Evolutionary conservation across 75 land plant genomes (phyloP).

Genomic region (Pseudotsuga menziesii): DNA sequence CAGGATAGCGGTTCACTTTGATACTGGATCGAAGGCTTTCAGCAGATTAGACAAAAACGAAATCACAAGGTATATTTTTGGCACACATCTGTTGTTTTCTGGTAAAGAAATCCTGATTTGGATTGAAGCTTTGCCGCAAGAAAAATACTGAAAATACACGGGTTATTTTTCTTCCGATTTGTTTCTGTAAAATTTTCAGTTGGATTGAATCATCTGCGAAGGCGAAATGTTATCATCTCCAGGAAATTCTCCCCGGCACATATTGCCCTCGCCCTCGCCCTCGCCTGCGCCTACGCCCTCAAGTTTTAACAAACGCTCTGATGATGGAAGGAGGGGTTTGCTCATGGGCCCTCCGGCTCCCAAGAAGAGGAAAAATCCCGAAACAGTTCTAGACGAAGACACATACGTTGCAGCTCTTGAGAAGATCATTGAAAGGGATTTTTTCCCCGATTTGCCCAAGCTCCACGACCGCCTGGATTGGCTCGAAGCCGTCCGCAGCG

Average conservation of each 20-base stretch:
- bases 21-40: too few relatives aligned
- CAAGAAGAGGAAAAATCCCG: conserved; percentile 24
- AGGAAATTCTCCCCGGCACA: conserved; percentile 88
- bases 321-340: conserved; percentile 15
- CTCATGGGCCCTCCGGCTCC: conserved; percentile 26
- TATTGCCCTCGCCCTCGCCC: conserved; percentile 46
- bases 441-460: conserved; percentile 92
- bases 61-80: too few relatives aligned
- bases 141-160: too few relatives aligned
- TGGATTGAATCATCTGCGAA: too few relatives aligned
- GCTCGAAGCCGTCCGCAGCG: conserved; percentile 77
- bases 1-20: too few relatives aligned
- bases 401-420: conserved; percentile 87
- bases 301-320: neutral
- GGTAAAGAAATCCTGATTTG: too few relatives aligned
- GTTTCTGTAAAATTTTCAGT: too few relatives aligned
- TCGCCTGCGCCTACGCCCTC: conserved; percentile 17
- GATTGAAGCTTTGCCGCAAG: too few relatives aligned
- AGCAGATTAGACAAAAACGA: too few relatives aligned
- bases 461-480: too few relatives aligned
- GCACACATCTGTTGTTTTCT: too few relatives aligned
- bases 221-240: conserved; percentile 59
- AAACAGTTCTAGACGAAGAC: conserved; percentile 65
- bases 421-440: conserved; percentile 95
- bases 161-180: too few relatives aligned